phyloP scores from a whole-genome alignment of 805 yeast genomes.

The Wickerhamomyces bovis region DNA sequence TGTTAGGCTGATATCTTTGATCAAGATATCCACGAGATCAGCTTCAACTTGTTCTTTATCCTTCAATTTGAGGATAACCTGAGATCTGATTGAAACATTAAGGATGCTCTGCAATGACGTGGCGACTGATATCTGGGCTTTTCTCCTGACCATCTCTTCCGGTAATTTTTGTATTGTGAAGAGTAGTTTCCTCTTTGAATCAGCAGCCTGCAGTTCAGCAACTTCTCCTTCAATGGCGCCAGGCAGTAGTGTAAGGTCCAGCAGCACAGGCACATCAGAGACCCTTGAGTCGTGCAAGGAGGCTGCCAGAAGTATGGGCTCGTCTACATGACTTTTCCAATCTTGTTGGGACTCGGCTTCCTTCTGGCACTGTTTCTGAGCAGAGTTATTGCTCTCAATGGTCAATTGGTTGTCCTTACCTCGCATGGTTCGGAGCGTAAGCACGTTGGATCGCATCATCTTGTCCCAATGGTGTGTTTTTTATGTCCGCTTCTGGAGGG shows the following conservation, averaged over 20 bases:
- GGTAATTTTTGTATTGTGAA: conserved; percentile 36
- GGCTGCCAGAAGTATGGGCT: conserved; percentile 15
- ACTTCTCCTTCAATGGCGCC: conserved; percentile 69
- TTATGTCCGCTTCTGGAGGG: not conserved
- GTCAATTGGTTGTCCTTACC: conserved; percentile 18
- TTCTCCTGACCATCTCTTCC: conserved; percentile 26
- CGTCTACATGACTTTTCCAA: conserved; percentile 7
- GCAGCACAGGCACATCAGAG: conserved; percentile 50
- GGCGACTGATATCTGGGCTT: conserved; percentile 46
- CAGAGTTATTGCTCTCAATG: conserved; percentile 16
- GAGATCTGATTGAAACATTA: conserved; percentile 62
- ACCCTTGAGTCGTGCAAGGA: conserved; percentile 61
- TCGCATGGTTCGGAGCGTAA: conserved; percentile 22
- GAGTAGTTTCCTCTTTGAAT: conserved; percentile 32
- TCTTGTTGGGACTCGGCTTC: not conserved
- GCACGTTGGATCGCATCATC: conserved; percentile 24
- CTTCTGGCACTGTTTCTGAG: not conserved
- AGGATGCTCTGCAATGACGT: conserved; percentile 55
- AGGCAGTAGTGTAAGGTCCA: conserved; percentile 55
- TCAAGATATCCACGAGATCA: conserved; percentile 75
- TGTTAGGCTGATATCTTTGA: conserved; percentile 74
- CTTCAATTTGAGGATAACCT: conserved; percentile 50
- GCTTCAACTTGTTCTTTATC: conserved; percentile 50
- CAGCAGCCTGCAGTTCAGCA: conserved; percentile 55
- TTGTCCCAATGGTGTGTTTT: not conserved